phyloP scores from a whole-genome alignment of 441 rosid species.

The Dalechampia spathulata region DNA sequence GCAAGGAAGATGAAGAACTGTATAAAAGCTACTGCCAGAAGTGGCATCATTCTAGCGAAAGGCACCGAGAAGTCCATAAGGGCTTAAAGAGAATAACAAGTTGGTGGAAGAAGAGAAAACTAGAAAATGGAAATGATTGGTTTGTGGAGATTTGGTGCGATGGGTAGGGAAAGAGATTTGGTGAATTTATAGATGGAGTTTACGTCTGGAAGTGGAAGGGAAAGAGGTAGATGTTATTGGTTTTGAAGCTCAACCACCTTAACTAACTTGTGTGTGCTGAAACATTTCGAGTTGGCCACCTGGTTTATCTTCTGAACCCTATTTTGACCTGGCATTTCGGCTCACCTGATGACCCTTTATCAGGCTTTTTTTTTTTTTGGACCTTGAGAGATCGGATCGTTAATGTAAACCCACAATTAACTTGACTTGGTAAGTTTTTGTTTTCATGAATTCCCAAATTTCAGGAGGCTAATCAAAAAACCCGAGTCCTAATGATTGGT shows the following conservation, averaged over 20 bases:
- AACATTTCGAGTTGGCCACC: conserved; percentile 14
- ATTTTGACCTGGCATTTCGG: conserved; percentile 17
- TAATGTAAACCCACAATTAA: neutral
- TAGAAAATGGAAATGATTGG: conserved; percentile 5
- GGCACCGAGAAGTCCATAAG: conserved; percentile 19
- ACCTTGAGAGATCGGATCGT: too few species aligned
- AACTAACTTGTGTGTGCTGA: conserved; percentile 22
- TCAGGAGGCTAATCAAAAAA: too few species aligned
- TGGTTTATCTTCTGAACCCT: conserved; percentile 1
- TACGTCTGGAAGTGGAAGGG: conserved; percentile 16
- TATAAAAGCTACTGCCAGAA: conserved; percentile 22
- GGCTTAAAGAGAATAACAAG: neutral
- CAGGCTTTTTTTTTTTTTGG: conserved; percentile 2
- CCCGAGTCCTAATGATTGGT: too few species aligned
- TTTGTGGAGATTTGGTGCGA: conserved; percentile 9
- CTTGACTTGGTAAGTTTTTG: too few species aligned
- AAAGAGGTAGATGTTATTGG: conserved; percentile 29
- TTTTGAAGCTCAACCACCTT: conserved; percentile 56
- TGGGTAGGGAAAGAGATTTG: conserved; percentile 9
- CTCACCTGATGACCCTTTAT: neutral
- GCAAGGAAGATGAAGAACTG: conserved; percentile 25
- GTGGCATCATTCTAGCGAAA: neutral
- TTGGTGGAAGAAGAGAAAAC: neutral
- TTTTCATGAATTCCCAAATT: too few species aligned
- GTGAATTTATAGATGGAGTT: conserved; percentile 28